These are phyloP conservation scores for Ambrosia artemisiifolia DNA, from an alignment of 129 eudicot genomes.

Conservation along the genomic window DNA sequence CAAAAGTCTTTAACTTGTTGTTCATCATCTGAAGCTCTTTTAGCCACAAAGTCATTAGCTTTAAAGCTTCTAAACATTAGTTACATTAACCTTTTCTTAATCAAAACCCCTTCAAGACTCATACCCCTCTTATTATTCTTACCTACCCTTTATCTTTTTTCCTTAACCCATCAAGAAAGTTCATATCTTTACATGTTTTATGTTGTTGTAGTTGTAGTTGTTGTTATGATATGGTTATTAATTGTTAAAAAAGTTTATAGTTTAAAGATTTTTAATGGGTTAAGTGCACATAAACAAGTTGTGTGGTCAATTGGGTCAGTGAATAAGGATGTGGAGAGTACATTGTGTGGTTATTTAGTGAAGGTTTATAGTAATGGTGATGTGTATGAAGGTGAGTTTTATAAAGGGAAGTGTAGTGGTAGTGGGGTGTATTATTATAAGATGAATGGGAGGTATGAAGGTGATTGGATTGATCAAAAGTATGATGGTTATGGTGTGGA, in stretches of 20 bases:
- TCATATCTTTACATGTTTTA: constrained; percentile 27
- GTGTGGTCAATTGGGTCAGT: constrained; percentile 72
- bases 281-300: constrained; percentile 35
- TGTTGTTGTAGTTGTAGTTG: constrained; percentile 28
- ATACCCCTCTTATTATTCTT: constrained; percentile 40
- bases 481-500: constrained; percentile 84
- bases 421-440: constrained; percentile 79
- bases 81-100: constrained; percentile 32
- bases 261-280: constrained; percentile 12
- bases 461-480: constrained; percentile 84
- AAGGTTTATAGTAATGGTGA: constrained; percentile 66
- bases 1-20: constrained; percentile 31
- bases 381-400: constrained; percentile 84
- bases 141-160: constrained; percentile 52
- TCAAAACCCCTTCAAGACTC: constrained; percentile 47
- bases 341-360: constrained; percentile 45
- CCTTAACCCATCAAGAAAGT: constrained; percentile 31
- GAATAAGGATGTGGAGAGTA: constrained; percentile 25
- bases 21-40: constrained; percentile 37
- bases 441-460: constrained; percentile 84
- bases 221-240: constrained; percentile 30
- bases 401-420: constrained; percentile 76
- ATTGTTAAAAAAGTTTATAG: constrained; percentile 22
- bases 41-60: constrained; percentile 44
- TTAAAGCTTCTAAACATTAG: constrained; percentile 26